Base-by-base conservation (phyloP, 2,329 filamentous ascomycete species). In the Pseudocercospora fuligena region DNA sequence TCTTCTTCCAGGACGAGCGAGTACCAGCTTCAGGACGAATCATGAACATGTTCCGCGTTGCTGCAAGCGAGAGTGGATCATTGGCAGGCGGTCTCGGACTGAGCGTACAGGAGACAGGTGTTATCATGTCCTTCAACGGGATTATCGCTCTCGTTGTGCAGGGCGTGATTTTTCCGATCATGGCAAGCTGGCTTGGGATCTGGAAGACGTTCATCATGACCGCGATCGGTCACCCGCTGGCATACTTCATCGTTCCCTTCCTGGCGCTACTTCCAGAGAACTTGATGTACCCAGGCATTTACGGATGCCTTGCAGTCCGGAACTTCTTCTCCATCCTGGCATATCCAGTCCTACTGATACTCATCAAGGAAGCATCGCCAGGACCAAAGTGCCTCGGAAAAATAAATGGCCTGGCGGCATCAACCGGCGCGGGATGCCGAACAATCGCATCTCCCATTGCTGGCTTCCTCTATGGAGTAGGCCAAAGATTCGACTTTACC, bases 1-100 rank as follows among this genome's bases (percentile, higher is more conserved):
- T 97, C 66, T 97, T 97, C 80, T 88, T 97, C 60, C 93, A 97
- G 78, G 93, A 97, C 73, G 85, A 89, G 47, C 86, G 87, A 31
- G 81, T 80, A 68, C 76, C 79, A 27, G 76, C 82, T 54, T 78
- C 81, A 49, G 66, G 67, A 14, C 67, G 71, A 12, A 72, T 69
- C 21, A 76, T 81, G 5, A 70, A 80, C 25, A 65, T 70, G 11
- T 53, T 78, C 9, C 69, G 73, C 21, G 69, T 65, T 2, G 63
- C 69, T 9, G 68, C 66, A 31, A 66, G 68, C 2, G 46, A 70
- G 23, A 66, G 69, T 16, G 73, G 77, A 6, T 76, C 77, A 2
- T 72, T 84, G 7, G 80, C 84, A 0, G 90, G 90, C 54, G 90
- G 90, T 4, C 81, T 92, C 2, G 90, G 89, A 1, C 82, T 90